Conservation (phyloP, 2,329 filamentous ascomycete species). For the Grosmannia penicillata region DNA sequence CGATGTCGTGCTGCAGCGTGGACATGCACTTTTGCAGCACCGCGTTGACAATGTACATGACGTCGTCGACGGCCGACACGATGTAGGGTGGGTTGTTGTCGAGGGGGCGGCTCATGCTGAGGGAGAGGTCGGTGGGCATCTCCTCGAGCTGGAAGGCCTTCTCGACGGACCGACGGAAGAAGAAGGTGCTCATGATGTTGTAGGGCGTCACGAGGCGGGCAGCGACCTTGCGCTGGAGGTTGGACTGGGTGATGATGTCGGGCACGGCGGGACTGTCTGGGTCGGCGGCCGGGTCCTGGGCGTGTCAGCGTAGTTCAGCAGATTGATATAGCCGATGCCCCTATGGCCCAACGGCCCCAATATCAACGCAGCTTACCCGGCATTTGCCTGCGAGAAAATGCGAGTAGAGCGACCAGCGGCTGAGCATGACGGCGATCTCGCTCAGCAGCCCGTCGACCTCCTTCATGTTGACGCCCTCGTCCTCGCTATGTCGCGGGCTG, state of each 20-base stretch:
- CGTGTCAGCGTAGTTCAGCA: slow-evolving; percentile 9
- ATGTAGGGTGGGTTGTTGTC: slow-evolving; percentile 77
- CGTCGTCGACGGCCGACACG: slow-evolving; percentile 89
- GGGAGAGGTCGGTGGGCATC: slow-evolving; percentile 60
- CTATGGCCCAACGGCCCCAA: too few relatives aligned
- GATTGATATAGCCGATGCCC: too few relatives aligned
- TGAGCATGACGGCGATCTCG: slow-evolving; percentile 84
- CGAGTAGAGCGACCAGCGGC: slow-evolving; percentile 83
- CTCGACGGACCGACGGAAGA: slow-evolving; percentile 89
- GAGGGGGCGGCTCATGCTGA: slow-evolving; percentile 58
- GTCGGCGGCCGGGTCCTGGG: slow-evolving; percentile 37
- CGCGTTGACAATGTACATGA: slow-evolving; percentile 97
- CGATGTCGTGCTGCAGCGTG: slow-evolving; percentile 68
- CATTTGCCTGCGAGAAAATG: slow-evolving; percentile 82
- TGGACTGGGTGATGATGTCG: slow-evolving; percentile 61
- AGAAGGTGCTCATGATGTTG: slow-evolving; percentile 87
- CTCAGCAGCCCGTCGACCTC: slow-evolving; percentile 78
- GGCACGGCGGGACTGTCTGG: slow-evolving; percentile 51
- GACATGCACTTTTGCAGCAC: slow-evolving; percentile 76
- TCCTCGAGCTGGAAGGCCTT: slow-evolving; percentile 97
- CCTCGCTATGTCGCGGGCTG: slow-evolving; percentile 51
- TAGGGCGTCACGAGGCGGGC: slow-evolving; percentile 66
- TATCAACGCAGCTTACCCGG: slow-evolving; percentile 55
- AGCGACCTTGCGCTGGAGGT: slow-evolving; percentile 63
- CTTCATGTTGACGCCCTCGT: slow-evolving; percentile 96